Evolutionary conservation across 257 asterid genomes (phyloP).

Genomic region (Solanum appendiculatum): DNA sequence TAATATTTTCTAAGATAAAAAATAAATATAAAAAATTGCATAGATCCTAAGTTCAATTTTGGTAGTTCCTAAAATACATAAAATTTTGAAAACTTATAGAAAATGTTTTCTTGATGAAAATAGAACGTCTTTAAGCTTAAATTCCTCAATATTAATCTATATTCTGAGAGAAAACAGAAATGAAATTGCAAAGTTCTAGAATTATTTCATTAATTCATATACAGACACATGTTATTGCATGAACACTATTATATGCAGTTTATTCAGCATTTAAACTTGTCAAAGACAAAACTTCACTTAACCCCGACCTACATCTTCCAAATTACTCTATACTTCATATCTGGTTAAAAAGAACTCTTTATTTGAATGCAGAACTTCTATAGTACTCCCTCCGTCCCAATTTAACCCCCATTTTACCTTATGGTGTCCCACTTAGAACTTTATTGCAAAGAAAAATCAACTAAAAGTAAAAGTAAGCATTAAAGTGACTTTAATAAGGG

Average conservation of each 20-base stretch:
- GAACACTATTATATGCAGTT: not conserved
- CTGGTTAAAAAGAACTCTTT: not conserved
- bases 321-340: not conserved
- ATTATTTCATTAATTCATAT: not conserved
- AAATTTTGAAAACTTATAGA: not conserved
- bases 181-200: not conserved
- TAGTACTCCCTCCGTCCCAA: not conserved
- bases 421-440: not conserved
- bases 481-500: not conserved
- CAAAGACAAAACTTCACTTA: not conserved
- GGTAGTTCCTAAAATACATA: not conserved
- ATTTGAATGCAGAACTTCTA: not conserved
- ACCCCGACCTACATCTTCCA: not conserved
- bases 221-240: not conserved
- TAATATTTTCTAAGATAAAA: not conserved
- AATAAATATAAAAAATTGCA: not conserved
- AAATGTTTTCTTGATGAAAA: not conserved
- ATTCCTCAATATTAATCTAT: not conserved
- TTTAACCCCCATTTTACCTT: not conserved
- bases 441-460: not conserved
- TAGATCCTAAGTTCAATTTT: slow-evolving; percentile 1
- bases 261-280: not conserved
- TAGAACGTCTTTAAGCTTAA: not conserved
- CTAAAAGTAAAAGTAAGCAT: not conserved
- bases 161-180: not conserved